Evolutionary conservation across 2,329 filamentous ascomycete species (phyloP).

Genomic region (Neofusicoccum laricinum): DNA sequence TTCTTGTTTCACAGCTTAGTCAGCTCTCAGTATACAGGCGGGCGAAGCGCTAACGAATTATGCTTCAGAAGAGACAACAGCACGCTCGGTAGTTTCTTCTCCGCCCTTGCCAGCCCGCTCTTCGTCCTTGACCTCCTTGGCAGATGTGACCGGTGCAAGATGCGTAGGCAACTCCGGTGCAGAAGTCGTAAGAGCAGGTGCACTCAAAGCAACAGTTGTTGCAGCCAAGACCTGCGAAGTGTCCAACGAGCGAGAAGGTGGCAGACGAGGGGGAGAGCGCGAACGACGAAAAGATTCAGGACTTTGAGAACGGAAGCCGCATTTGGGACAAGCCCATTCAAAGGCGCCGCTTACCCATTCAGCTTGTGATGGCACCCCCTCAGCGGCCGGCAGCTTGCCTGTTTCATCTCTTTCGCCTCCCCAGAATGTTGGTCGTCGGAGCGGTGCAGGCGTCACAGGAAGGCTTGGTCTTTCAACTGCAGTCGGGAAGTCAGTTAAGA

Average conservation of each 20-base stretch:
- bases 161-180: background rate
- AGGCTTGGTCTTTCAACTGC: conserved; percentile 80
- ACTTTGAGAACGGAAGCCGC: conserved; percentile 29
- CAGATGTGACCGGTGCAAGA: conserved; percentile 4
- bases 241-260: background rate
- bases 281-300: conserved; percentile 6
- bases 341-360: conserved; percentile 70
- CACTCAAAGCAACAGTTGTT: conserved; percentile 1
- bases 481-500: conserved; percentile 82
- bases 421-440: conserved; percentile 68
- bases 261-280: background rate
- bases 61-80: conserved; percentile 6
- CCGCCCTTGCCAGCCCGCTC: background rate
- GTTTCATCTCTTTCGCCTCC: conserved; percentile 56
- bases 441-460: conserved; percentile 83
- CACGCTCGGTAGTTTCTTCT: background rate
- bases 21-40: conserved; percentile 22
- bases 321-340: conserved; percentile 81
- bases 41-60: background rate
- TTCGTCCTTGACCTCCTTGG: background rate
- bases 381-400: conserved; percentile 67
- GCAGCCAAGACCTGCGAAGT: background rate
- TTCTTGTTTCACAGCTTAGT: conserved; percentile 38
- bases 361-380: conserved; percentile 80
- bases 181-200: background rate